Conservation (phyloP, 2,329 filamentous ascomycete species). For the Botrytis medusae region DNA sequence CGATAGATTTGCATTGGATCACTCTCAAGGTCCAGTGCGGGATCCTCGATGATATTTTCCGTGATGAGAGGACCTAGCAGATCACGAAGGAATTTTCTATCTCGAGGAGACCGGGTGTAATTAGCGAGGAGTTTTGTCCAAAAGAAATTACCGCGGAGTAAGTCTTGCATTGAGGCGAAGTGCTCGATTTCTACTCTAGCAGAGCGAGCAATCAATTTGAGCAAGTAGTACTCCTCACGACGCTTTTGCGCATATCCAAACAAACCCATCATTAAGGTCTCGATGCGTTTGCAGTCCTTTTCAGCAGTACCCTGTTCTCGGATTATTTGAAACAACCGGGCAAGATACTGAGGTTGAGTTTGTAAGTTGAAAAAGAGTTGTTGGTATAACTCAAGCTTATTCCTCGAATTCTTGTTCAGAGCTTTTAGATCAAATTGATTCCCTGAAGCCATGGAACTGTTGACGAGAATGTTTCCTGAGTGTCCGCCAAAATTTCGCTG, state of each 20-base stretch:
- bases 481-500: constrained; percentile 95
- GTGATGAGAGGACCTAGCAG: constrained; percentile 81
- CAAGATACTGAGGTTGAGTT: constrained; percentile 93
- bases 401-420: constrained; percentile 91
- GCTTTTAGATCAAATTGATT: constrained; percentile 97
- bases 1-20: constrained; percentile 97
- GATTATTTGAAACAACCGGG: constrained; percentile 79
- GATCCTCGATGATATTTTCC: constrained; percentile 90
- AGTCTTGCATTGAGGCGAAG: constrained; percentile 75
- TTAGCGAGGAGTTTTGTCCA: constrained; percentile 84
- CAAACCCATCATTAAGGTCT: constrained; percentile 91
- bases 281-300: constrained; percentile 88
- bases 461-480: constrained; percentile 79
- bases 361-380: constrained; percentile 97
- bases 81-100: constrained; percentile 88
- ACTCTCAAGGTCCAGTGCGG: constrained; percentile 87
- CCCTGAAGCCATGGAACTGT: constrained; percentile 81
- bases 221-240: constrained; percentile 91
- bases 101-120: constrained; percentile 86
- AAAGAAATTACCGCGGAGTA: constrained; percentile 86
- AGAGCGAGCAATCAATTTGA: constrained; percentile 82
- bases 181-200: constrained; percentile 82
- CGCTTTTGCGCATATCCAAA: constrained; percentile 98
- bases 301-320: constrained; percentile 83
- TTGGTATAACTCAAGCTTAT: constrained; percentile 95